A percentile compares a stretch with the other conserved stretches of the same genome.
phyloP scores from a whole-genome alignment of 2,329 filamentous ascomycete species.

The Fusarium sp. region DNA sequence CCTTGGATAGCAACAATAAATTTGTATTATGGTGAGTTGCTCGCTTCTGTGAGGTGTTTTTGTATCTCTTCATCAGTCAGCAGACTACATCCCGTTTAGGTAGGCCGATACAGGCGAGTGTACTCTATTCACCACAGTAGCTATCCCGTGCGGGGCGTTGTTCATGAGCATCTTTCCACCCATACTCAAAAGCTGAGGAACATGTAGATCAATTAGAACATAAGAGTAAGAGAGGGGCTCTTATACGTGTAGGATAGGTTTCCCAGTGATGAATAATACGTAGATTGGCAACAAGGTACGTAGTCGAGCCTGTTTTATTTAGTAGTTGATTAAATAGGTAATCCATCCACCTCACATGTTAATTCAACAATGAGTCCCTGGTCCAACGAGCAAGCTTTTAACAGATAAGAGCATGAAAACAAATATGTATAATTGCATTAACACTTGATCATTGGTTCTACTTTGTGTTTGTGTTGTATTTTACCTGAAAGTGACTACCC shows the following conservation, averaged over 20 bases:
- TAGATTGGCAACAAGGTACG: too few relatives aligned
- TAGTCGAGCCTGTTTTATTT: too few relatives aligned
- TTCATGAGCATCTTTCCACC: neutral
- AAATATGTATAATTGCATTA: too few relatives aligned
- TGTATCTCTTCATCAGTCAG: conserved; percentile 13
- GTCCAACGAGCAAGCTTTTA: too few relatives aligned
- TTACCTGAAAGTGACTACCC: neutral
- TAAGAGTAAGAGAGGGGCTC: neutral
- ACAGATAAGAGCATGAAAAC: too few relatives aligned
- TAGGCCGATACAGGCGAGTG: neutral
- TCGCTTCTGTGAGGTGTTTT: conserved; percentile 5
- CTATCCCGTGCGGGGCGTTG: conserved; percentile 24
- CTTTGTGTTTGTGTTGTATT: neutral
- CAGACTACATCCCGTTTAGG: conserved; percentile 1
- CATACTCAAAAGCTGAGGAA: neutral
- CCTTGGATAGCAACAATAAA: neutral
- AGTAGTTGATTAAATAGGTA: too few relatives aligned
- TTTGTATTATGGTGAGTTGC: neutral
- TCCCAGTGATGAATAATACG: neutral
- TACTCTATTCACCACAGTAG: neutral
- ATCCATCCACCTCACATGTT: too few relatives aligned
- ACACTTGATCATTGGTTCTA: neutral
- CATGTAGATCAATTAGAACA: neutral
- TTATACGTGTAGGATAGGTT: neutral
- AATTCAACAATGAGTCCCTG: too few relatives aligned